Evolutionary conservation across 495 filamentous ascomycete genomes (phyloP).

Genomic region (Aspergillus wentii): DNA sequence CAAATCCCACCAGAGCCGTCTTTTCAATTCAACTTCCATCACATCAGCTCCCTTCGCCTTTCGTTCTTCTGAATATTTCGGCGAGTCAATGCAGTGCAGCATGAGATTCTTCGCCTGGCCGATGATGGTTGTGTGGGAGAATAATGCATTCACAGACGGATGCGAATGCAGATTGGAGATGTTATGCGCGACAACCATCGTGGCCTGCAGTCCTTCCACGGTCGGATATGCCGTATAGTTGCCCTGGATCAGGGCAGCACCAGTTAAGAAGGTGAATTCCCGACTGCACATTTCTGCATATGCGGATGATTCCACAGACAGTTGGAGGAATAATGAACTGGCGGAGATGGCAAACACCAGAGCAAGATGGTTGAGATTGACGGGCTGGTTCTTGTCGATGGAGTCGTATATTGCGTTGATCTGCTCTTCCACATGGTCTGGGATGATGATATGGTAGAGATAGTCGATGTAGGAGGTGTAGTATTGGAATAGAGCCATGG

Average conservation of each 20-base stretch:
- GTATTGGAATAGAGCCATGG: slow-evolving; percentile 27
- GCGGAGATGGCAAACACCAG: slow-evolving; percentile 37
- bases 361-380: slow-evolving; percentile 24
- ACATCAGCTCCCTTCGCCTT: slow-evolving; percentile 10
- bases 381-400: slow-evolving; percentile 5
- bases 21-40: slow-evolving; percentile 30
- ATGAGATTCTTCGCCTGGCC: slow-evolving; percentile 35
- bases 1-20: slow-evolving; percentile 46
- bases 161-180: slow-evolving; percentile 21
- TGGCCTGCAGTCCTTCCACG: slow-evolving; percentile 41
- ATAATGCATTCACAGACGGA: slow-evolving; percentile 26
- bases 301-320: slow-evolving; percentile 16
- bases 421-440: slow-evolving; percentile 16
- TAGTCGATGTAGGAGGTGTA: slow-evolving; percentile 32
- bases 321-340: slow-evolving; percentile 30
- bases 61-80: slow-evolving; percentile 9
- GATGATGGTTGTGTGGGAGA: slow-evolving; percentile 26
- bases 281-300: slow-evolving; percentile 22
- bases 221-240: slow-evolving; percentile 31
- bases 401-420: slow-evolving; percentile 30
- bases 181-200: slow-evolving; percentile 34
- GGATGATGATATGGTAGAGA: slow-evolving; percentile 35
- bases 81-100: slow-evolving; percentile 40
- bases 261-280: slow-evolving; percentile 25
- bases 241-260: slow-evolving; percentile 30